Evolutionary conservation across 1,284 basidiomycete genomes (phyloP).

Genomic region (Dichomitus squalens): DNA sequence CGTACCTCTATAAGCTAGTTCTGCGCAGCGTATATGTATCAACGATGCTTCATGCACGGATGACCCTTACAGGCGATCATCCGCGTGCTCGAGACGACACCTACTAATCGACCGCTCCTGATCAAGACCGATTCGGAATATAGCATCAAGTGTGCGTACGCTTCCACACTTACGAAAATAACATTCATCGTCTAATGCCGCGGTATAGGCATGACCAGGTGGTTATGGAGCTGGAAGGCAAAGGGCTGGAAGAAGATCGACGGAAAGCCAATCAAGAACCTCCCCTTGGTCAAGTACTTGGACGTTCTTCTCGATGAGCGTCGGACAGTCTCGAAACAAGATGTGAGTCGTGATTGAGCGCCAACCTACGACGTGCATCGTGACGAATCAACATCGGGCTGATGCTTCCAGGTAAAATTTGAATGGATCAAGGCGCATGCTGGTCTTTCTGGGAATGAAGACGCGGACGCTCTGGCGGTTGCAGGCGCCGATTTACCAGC

Average conservation of each 20-base stretch:
- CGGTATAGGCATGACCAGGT: conserved; percentile 58
- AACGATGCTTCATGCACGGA: not conserved
- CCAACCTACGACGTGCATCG: not conserved
- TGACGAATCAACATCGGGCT: too few relatives aligned
- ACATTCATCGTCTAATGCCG: not conserved
- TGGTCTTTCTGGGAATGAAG: conserved; percentile 76
- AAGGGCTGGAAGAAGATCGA: conserved; percentile 51
- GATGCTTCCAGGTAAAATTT: conserved; percentile 44
- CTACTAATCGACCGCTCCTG: conserved; percentile 52
- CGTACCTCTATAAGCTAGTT: not conserved
- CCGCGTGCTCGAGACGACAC: conserved; percentile 69
- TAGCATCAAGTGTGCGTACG: conserved; percentile 63
- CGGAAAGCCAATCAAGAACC: conserved; percentile 67
- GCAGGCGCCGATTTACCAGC: conserved; percentile 46
- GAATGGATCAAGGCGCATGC: conserved; percentile 72
- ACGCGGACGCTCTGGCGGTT: conserved; percentile 72
- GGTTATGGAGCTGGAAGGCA: conserved; percentile 61
- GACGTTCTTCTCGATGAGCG: conserved; percentile 48
- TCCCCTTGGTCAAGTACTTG: conserved; percentile 62
- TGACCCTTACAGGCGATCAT: conserved; percentile 62
- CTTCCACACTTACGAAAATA: not conserved
- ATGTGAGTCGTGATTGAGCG: not conserved
- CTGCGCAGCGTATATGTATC: not conserved
- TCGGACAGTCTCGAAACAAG: conserved; percentile 50
- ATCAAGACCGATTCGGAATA: conserved; percentile 82